A percentile compares a stretch with the other conserved stretches of the same genome.
Conservation (phyloP, 208 protist species). For the Trypanosoma caninum region DNA sequence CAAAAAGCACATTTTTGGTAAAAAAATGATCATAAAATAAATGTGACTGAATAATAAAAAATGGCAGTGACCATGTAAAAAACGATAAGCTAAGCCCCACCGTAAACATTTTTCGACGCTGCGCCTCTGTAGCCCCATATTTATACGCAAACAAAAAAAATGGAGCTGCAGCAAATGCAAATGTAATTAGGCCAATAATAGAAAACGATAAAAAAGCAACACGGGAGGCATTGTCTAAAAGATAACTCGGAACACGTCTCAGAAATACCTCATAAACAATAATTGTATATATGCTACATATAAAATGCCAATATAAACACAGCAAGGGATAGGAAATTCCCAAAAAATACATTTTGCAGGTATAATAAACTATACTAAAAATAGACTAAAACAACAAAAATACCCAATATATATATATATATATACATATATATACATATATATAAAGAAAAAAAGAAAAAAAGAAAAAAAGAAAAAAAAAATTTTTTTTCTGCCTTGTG, state of each 20-base stretch:
- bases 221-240: constrained; percentile 1
- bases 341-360: constrained; percentile 42
- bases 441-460: background rate
- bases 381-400: background rate
- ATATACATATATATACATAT: background rate
- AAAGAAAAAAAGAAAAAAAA: constrained; percentile 9
- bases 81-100: constrained; percentile 62
- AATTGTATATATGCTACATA: constrained; percentile 45
- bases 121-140: constrained; percentile 46
- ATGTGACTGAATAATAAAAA: constrained; percentile 48
- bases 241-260: background rate
- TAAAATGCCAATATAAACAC: constrained; percentile 63
- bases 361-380: background rate
- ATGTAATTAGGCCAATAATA: constrained; percentile 49
- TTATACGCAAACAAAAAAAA: constrained; percentile 84
- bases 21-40: constrained; percentile 19
- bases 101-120: constrained; percentile 31
- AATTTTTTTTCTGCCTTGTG: no score
- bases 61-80: constrained; percentile 51
- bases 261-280: constrained; percentile 54
- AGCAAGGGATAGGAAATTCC: constrained; percentile 54
- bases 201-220: constrained; percentile 53
- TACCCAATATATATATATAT: background rate
- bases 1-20: constrained; percentile 29
- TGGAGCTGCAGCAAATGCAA: constrained; percentile 37